Percentiles rank a stretch among this genome's conserved stretches.
Evolutionary conservation across 345 rosid genomes (phyloP).

Genomic region (Noccaea caerulescens): DNA sequence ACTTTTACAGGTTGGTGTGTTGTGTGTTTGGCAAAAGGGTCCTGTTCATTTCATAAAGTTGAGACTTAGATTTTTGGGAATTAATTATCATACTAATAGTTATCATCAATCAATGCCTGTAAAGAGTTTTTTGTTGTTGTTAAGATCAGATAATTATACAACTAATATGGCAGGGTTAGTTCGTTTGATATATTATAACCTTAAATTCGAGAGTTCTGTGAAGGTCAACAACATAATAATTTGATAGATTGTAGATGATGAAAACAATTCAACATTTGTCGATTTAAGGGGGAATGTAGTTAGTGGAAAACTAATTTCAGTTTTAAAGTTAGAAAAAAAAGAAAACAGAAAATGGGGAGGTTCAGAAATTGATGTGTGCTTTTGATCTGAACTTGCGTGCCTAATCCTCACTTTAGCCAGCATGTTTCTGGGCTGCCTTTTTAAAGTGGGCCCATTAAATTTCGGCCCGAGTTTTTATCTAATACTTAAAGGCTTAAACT

Average conservation of each 20-base stretch:
- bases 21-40: slow-evolving; percentile 37
- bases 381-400: slow-evolving; percentile 30
- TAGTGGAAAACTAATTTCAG: slow-evolving; percentile 21
- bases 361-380: slow-evolving; percentile 34
- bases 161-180: slow-evolving; percentile 4
- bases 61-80: slow-evolving; percentile 17
- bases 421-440: slow-evolving; percentile 42
- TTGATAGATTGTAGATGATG: not conserved
- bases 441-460: slow-evolving; percentile 29
- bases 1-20: slow-evolving; percentile 45
- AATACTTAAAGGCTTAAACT: slow-evolving; percentile 5
- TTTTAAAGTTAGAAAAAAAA: not conserved
- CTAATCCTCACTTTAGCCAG: slow-evolving; percentile 43
- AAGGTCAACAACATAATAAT: not conserved
- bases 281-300: not conserved
- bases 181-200: not conserved
- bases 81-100: not conserved
- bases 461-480: slow-evolving; percentile 25
- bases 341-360: slow-evolving; percentile 25
- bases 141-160: not conserved
- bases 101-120: not conserved
- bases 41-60: slow-evolving; percentile 39
- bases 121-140: not conserved
- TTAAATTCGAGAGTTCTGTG: not conserved
- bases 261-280: not conserved